Conservation (phyloP, 257 asterid genomes). For the Solanum sejunctum region DNA sequence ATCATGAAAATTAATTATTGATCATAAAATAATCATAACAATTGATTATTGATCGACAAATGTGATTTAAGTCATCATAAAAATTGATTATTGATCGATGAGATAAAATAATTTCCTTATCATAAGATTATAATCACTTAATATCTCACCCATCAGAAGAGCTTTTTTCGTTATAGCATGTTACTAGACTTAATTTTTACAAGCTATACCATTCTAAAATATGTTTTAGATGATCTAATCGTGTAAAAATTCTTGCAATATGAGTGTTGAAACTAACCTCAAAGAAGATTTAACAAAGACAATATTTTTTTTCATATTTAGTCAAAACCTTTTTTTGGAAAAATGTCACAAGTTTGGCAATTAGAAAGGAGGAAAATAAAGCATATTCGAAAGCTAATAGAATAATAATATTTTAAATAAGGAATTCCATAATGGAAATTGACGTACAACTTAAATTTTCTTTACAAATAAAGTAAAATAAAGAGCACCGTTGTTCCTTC, state of each 20-base stretch:
- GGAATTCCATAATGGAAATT: not conserved
- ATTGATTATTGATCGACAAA: too few species aligned
- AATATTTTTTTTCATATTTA: not conserved
- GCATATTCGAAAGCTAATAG: not conserved
- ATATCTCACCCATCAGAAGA: not conserved
- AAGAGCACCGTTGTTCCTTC: not conserved
- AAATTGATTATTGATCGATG: too few species aligned
- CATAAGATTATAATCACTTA: too few species aligned
- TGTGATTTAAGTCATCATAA: not conserved
- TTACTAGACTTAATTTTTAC: not conserved
- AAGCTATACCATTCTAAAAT: not conserved
- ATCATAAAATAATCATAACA: too few species aligned
- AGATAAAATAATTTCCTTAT: too few species aligned
- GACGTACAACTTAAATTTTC: not conserved
- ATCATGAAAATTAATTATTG: too few species aligned
- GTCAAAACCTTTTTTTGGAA: not conserved
- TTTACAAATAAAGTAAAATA: not conserved
- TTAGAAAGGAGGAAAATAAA: not conserved
- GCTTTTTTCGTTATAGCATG: too few species aligned
- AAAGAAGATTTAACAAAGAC: not conserved
- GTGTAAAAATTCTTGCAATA: not conserved
- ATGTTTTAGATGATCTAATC: not conserved
- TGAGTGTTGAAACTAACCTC: not conserved
- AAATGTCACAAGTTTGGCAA: not conserved
- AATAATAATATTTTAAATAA: not conserved